phyloP scores from a whole-genome alignment of 352 stramenopile species.

The Globisporangium orthogonon region DNA sequence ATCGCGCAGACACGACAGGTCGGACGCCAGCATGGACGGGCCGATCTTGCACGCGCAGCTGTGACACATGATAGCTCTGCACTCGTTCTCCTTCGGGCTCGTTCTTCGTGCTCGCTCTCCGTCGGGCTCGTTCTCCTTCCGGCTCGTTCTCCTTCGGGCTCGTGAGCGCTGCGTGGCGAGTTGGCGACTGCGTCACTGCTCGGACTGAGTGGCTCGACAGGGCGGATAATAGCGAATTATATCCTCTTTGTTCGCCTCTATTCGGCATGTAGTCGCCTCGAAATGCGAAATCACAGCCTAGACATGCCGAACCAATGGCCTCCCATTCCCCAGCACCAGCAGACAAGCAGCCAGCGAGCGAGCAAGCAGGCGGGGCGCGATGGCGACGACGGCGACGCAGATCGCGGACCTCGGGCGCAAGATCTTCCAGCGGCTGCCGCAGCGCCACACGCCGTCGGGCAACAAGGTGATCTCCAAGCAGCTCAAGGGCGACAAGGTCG shows the following conservation, averaged over 20 bases:
- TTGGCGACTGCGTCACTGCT: neutral
- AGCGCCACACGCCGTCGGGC: slow-evolving; percentile 71
- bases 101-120: neutral
- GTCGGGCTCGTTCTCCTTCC: too few species aligned
- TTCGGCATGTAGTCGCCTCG: neutral
- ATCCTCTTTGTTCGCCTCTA: too few species aligned
- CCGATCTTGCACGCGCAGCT: slow-evolving; percentile 85
- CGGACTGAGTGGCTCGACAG: too few species aligned
- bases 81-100: too few species aligned
- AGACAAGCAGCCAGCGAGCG: slow-evolving; percentile 2
- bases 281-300: slow-evolving; percentile 1
- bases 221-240: neutral
- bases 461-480: slow-evolving; percentile 89
- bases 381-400: slow-evolving; percentile 45
- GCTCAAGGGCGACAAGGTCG: slow-evolving; percentile 82
- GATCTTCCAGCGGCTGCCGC: slow-evolving; percentile 85
- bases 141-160: neutral
- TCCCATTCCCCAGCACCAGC: neutral
- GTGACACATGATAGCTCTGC: slow-evolving; percentile 59
- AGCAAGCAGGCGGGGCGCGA: neutral
- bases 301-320: slow-evolving; percentile 10
- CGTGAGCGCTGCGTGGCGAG: neutral
- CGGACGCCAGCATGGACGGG: slow-evolving; percentile 92
- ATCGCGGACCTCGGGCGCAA: slow-evolving; percentile 78
- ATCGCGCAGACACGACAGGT: slow-evolving; percentile 91